phyloP scores from a whole-genome alignment of 371 early-diverging fungal species.

The Entomophthora muscae region DNA sequence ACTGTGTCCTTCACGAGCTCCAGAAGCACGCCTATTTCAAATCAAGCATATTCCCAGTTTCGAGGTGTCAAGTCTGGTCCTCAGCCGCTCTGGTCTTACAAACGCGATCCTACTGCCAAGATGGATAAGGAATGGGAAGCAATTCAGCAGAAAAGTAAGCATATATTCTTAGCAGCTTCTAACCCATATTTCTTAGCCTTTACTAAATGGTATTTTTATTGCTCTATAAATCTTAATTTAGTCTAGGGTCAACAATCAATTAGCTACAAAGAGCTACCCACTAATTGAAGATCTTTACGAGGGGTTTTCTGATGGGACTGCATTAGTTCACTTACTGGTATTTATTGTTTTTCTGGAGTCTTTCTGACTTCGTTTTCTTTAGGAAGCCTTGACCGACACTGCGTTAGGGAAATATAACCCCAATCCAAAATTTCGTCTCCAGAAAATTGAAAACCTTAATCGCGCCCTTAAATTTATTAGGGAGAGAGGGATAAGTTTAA shows the following conservation, averaged over 20 bases:
- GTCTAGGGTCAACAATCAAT: slow-evolving; percentile 84
- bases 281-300: slow-evolving; percentile 42
- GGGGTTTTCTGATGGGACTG: slow-evolving; percentile 71
- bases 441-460: slow-evolving; percentile 93
- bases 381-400: slow-evolving; percentile 71
- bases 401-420: slow-evolving; percentile 61
- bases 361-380: no score
- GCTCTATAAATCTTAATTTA: background rate
- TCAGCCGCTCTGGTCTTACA: background rate
- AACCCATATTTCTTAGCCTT: slow-evolving; percentile 27
- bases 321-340: slow-evolving; percentile 68
- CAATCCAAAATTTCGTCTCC: slow-evolving; percentile 77
- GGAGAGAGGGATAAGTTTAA: slow-evolving; percentile 60
- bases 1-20: background rate
- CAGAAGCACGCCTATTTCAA: background rate
- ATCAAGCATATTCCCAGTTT: background rate
- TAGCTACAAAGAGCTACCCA: slow-evolving; percentile 34
- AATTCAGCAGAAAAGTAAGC: slow-evolving; percentile 8
- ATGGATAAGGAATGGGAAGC: slow-evolving; percentile 5
- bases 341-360: slow-evolving; percentile 16
- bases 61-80: background rate
- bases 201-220: slow-evolving; percentile 46
- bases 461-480: slow-evolving; percentile 84
- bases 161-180: background rate
- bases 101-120: background rate